phyloP scores from a whole-genome alignment of 2,329 filamentous ascomycete species.

The Fusarium irregulare region DNA sequence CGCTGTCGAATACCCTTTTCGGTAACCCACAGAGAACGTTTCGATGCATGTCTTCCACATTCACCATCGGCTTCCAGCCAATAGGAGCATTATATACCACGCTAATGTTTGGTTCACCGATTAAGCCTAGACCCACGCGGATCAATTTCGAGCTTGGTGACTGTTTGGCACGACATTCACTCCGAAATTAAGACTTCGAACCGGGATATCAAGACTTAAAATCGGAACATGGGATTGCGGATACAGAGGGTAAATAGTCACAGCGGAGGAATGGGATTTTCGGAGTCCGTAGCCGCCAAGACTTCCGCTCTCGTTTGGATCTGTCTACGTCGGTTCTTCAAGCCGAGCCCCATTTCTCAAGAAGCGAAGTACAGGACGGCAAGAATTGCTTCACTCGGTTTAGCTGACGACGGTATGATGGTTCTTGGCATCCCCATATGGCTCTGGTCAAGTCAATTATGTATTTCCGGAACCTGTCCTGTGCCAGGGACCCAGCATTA shows the following conservation, averaged over 20 bases:
- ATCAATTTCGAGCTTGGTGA: slow-evolving; percentile 8
- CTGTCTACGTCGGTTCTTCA: neutral
- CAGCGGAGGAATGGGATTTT: neutral
- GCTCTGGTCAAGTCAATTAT: neutral
- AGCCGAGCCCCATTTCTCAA: neutral
- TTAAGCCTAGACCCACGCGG: neutral
- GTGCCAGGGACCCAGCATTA: neutral
- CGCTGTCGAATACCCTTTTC: slow-evolving; percentile 12
- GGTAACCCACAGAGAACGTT: slow-evolving; percentile 8
- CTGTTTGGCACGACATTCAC: neutral
- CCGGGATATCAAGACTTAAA: neutral
- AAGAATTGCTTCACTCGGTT: slow-evolving; percentile 14
- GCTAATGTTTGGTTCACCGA: slow-evolving; percentile 18
- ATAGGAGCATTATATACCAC: neutral
- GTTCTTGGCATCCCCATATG: slow-evolving; percentile 14
- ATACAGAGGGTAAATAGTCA: neutral
- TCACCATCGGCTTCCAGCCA: neutral
- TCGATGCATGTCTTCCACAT: neutral
- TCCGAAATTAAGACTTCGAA: slow-evolving; percentile 10
- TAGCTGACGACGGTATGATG: slow-evolving; percentile 1
- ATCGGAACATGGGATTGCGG: neutral
- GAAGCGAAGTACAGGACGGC: neutral
- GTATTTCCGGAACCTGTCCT: neutral
- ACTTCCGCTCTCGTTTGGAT: neutral
- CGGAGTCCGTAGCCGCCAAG: slow-evolving; percentile 8